Conservation (phyloP, 441 rosid genomes). For the California macrophylla region DNA sequence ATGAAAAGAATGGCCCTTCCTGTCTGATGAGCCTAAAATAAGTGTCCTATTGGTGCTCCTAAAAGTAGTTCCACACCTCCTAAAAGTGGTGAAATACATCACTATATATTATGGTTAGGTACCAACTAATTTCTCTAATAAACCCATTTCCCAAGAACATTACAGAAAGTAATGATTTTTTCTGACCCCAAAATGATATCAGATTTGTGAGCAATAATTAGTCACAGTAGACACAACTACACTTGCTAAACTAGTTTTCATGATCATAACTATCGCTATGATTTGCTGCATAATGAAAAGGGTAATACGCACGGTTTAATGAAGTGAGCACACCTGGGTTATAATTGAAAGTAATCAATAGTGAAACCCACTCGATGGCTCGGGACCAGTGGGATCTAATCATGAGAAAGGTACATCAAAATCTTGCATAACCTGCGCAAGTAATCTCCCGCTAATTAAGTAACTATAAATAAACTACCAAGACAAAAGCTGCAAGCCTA, state of each 20-base stretch:
- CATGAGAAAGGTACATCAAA: conserved; percentile 24
- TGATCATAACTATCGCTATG: not conserved
- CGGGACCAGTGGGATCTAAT: conserved; percentile 25
- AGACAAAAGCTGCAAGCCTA: conserved; percentile 13
- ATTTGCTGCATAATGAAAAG: not conserved
- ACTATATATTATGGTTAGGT: not conserved
- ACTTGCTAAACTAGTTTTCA: not conserved
- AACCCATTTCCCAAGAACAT: not conserved
- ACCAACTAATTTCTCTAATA: not conserved
- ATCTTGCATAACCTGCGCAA: conserved; percentile 25
- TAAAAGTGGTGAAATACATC: not conserved
- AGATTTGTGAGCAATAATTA: not conserved
- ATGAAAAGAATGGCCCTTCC: conserved; percentile 35
- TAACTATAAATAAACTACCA: not conserved
- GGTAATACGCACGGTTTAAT: conserved; percentile 3
- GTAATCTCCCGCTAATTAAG: conserved; percentile 27
- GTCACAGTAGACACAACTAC: not conserved
- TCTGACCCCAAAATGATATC: conserved; percentile 5
- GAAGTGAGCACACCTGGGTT: not conserved
- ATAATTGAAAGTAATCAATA: conserved; percentile 2
- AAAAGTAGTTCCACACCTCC: not conserved
- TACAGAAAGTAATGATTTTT: conserved; percentile 13
- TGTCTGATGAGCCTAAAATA: conserved; percentile 32
- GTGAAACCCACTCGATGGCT: not conserved
- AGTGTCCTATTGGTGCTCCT: conserved; percentile 12